Evolutionary conservation across 495 filamentous ascomycete species (phyloP).

Genomic region (Podospora comata): DNA sequence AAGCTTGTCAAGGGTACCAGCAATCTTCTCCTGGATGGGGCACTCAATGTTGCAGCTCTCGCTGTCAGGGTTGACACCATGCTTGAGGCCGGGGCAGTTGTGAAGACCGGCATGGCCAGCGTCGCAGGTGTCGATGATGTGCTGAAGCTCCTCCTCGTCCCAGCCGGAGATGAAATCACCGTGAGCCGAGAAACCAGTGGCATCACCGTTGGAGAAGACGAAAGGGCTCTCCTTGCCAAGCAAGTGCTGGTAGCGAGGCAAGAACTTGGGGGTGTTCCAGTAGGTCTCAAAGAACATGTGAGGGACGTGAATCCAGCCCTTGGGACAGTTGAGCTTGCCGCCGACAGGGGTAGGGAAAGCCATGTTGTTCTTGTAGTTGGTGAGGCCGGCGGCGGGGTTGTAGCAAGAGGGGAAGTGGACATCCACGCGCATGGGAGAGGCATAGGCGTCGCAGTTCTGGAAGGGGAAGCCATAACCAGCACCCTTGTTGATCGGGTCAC

Average conservation of each 20-base stretch:
- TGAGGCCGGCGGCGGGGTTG: conserved; percentile 55
- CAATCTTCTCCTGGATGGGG: conserved; percentile 35
- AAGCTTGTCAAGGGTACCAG: conserved; percentile 41
- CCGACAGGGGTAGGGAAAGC: conserved; percentile 49
- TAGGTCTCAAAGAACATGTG: conserved; percentile 69
- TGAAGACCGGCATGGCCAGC: conserved; percentile 50
- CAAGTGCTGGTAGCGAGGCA: conserved; percentile 51
- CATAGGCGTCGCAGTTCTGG: conserved; percentile 50
- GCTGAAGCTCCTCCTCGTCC: conserved; percentile 59
- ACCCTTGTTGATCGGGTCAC: conserved; percentile 48
- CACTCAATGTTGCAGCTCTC: conserved; percentile 48
- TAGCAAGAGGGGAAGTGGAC: conserved; percentile 56
- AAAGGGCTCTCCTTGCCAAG: conserved; percentile 58
- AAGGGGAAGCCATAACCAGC: conserved; percentile 50
- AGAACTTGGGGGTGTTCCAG: conserved; percentile 58
- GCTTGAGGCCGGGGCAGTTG: conserved; percentile 51
- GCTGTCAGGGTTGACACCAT: conserved; percentile 39
- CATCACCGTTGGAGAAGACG: conserved; percentile 61
- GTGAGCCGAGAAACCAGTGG: conserved; percentile 58
- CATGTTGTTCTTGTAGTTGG: conserved; percentile 50
- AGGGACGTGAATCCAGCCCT: conserved; percentile 52
- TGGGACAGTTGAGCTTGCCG: conserved; percentile 59
- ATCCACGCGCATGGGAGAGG: conserved; percentile 55
- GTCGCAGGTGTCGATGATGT: conserved; percentile 60
- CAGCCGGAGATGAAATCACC: conserved; percentile 74